Evolutionary conservation across 768 basidiomycete genomes (phyloP).

Genomic region (Galerina sulciceps): DNA sequence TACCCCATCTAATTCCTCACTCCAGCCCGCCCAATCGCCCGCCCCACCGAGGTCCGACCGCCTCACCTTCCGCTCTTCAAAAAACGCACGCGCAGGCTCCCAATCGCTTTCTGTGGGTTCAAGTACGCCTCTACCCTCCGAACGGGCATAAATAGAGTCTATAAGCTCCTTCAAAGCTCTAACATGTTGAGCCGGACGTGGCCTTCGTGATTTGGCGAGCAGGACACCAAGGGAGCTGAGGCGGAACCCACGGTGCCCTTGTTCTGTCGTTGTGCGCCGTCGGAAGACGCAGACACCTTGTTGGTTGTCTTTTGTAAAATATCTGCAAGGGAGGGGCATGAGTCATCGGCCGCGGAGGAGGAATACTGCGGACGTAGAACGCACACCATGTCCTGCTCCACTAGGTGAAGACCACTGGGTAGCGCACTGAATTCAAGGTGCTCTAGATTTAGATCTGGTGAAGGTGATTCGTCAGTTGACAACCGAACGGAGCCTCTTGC

Average conservation of each 20-base stretch:
- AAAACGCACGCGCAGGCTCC: conserved; percentile 65
- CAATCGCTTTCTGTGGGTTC: conserved; percentile 62
- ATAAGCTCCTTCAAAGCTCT: conserved; percentile 64
- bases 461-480: background rate
- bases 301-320: conserved; percentile 72
- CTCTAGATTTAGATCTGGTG: conserved; percentile 64
- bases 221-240: conserved; percentile 80
- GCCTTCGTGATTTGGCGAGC: conserved; percentile 62
- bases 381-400: conserved; percentile 82
- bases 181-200: conserved; percentile 80
- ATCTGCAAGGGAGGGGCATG: conserved; percentile 40
- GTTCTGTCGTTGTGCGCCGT: conserved; percentile 66
- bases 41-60: conserved; percentile 56
- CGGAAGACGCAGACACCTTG: conserved; percentile 79
- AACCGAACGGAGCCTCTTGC: background rate
- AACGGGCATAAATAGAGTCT: conserved; percentile 52
- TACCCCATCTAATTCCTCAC: conserved; percentile 63
- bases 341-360: background rate
- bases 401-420: conserved; percentile 80
- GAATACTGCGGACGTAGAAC: conserved; percentile 25
- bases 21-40: conserved; percentile 73
- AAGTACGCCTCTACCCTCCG: conserved; percentile 50
- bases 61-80: conserved; percentile 62
- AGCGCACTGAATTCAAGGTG: conserved; percentile 81
- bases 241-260: conserved; percentile 79